Conservation (phyloP, 2,329 filamentous ascomycete species). For the Sphaerostilbella broomeana region DNA sequence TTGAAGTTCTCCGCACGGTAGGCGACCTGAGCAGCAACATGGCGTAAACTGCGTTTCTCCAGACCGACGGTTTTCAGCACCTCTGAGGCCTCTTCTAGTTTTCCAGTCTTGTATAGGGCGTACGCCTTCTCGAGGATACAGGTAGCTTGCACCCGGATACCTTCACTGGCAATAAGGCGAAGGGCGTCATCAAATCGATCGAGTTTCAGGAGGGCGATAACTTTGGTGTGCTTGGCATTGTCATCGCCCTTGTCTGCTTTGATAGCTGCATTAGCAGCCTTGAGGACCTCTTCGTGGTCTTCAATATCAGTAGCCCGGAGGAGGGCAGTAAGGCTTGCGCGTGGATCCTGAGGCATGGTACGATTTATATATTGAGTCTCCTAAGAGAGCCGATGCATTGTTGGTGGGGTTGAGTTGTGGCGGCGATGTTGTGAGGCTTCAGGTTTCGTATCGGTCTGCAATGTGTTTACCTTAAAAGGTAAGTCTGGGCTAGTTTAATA, state of each 20-base stretch:
- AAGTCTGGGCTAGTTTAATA: too few species aligned
- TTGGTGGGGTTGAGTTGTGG: constrained; percentile 10
- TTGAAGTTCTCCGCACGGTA: constrained; percentile 71
- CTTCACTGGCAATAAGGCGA: constrained; percentile 58
- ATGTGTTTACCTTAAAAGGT: too few species aligned
- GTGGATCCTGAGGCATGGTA: constrained; percentile 39
- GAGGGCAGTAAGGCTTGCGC: constrained; percentile 46
- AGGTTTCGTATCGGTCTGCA: too few species aligned
- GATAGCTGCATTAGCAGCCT: constrained; percentile 54
- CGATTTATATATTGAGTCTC: constrained; percentile 10
- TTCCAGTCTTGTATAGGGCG: constrained; percentile 74
- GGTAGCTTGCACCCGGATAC: constrained; percentile 51
- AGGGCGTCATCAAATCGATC: constrained; percentile 76
- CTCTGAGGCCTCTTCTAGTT: constrained; percentile 57
- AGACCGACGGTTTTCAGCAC: constrained; percentile 30
- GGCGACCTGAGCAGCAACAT: constrained; percentile 59
- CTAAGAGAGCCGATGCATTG: constrained; percentile 10
- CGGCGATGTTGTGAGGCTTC: too few species aligned
- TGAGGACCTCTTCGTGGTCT: constrained; percentile 69
- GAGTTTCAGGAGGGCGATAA: constrained; percentile 71
- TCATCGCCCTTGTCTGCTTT: constrained; percentile 53
- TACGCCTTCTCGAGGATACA: constrained; percentile 69
- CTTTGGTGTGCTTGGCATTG: constrained; percentile 60
- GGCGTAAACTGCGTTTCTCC: constrained; percentile 34
- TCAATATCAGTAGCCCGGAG: constrained; percentile 51